A percentile compares a stretch with the other conserved stretches of the same genome.
Conservation (phyloP, 345 rosid genomes). For the Brassica nigra region DNA sequence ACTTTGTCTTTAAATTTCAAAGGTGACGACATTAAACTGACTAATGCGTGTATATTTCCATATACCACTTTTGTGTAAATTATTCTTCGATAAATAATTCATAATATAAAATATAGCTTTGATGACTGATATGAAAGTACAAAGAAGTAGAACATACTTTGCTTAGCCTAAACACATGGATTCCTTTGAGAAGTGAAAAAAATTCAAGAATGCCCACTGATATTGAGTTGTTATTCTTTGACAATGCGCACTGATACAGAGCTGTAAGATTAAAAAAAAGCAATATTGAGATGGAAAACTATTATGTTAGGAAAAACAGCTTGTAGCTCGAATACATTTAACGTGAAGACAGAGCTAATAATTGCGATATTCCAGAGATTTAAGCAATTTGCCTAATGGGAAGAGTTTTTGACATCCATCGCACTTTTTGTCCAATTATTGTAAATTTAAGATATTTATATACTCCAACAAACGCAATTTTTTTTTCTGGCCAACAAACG, state of each 20-base stretch:
- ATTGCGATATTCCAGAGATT: slow-evolving; percentile 19
- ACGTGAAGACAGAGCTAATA: slow-evolving; percentile 33
- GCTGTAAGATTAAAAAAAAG: slow-evolving; percentile 35
- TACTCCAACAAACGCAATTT: slow-evolving; percentile 9
- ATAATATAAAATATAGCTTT: slow-evolving; percentile 1
- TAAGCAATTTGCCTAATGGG: slow-evolving; percentile 37
- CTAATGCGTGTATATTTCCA: slow-evolving; percentile 33
- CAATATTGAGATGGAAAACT: slow-evolving; percentile 1
- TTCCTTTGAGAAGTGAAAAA: slow-evolving; percentile 10
- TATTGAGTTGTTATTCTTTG: slow-evolving; percentile 30
- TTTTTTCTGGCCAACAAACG: background rate
- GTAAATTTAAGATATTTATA: background rate
- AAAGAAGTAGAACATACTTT: slow-evolving; percentile 34
- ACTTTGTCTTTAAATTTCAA: slow-evolving; percentile 18
- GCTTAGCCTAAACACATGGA: slow-evolving; percentile 20
- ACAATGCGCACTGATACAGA: slow-evolving; percentile 32
- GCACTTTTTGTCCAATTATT: slow-evolving; percentile 17
- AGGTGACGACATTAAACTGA: slow-evolving; percentile 30
- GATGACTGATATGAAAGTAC: slow-evolving; percentile 33
- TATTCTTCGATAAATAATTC: slow-evolving; percentile 22
- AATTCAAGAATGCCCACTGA: slow-evolving; percentile 27
- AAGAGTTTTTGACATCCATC: slow-evolving; percentile 31
- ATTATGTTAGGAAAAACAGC: slow-evolving; percentile 30
- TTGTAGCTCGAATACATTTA: slow-evolving; percentile 31
- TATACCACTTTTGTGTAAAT: background rate